Conservation (phyloP, 768 basidiomycete genomes). For the Coprinopsis sp. region DNA sequence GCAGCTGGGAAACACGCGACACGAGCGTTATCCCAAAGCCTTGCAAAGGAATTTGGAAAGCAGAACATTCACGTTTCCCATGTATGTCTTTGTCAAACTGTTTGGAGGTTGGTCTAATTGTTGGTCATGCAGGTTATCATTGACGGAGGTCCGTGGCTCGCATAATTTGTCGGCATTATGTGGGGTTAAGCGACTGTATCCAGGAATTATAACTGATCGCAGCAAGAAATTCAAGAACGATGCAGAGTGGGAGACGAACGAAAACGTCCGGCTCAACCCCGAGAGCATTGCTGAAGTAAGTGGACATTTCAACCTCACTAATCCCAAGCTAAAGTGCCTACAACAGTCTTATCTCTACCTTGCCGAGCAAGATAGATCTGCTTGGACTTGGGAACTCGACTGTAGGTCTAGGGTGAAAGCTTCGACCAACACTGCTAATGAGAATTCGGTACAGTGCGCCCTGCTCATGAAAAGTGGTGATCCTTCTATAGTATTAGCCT, state of each 20-base stretch:
- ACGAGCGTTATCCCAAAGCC: conserved; percentile 62
- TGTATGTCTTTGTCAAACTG: conserved; percentile 41
- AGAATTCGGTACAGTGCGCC: conserved; percentile 31
- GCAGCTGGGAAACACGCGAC: conserved; percentile 61
- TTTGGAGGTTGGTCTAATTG: background rate
- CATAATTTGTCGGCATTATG: conserved; percentile 1
- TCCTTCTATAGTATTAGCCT: background rate
- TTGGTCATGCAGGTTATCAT: conserved; percentile 49
- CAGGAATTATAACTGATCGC: conserved; percentile 35
- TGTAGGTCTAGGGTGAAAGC: conserved; percentile 38
- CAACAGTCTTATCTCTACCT: conserved; percentile 64
- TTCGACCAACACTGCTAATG: background rate
- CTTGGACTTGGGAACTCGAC: conserved; percentile 80
- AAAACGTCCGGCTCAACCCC: conserved; percentile 49
- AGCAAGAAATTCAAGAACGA: conserved; percentile 21
- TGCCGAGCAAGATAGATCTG: conserved; percentile 61
- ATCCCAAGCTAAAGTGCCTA: background rate
- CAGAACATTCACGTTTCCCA: conserved; percentile 76
- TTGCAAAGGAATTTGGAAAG: conserved; percentile 72
- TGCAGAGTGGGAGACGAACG: conserved; percentile 39
- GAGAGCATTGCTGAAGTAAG: conserved; percentile 67
- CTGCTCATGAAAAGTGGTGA: conserved; percentile 44
- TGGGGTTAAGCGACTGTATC: background rate
- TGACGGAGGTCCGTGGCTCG: conserved; percentile 47
- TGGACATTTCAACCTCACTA: background rate